Conservation (phyloP, 1,284 basidiomycete genomes). For the Ceratobasidium sp. region DNA sequence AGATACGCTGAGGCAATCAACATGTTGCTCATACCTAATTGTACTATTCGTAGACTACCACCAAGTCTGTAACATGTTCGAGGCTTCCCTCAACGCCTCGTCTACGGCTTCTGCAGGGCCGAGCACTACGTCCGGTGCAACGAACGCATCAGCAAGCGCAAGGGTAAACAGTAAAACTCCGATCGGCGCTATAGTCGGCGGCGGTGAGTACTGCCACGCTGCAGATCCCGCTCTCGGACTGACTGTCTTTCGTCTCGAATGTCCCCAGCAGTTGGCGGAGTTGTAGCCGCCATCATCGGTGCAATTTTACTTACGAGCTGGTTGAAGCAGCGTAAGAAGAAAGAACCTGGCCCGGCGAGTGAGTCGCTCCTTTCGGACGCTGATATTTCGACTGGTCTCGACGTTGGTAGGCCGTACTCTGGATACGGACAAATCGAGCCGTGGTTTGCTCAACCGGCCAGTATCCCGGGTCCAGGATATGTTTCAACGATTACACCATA, state of each 20-base stretch:
- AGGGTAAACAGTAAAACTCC: not conserved
- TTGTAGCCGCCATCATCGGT: not conserved
- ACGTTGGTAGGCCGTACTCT: constrained; percentile 1
- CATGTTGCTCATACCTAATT: not conserved
- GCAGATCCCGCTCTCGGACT: too few relatives aligned
- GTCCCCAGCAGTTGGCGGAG: constrained; percentile 5
- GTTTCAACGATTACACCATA: constrained; percentile 4
- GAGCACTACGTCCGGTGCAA: not conserved
- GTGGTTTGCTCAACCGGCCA: not conserved
- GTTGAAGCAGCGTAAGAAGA: not conserved
- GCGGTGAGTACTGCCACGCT: constrained; percentile 14
- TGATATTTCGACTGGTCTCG: not conserved
- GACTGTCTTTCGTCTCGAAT: too few relatives aligned
- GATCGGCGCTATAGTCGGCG: constrained; percentile 36
- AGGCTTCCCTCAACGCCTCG: constrained; percentile 13
- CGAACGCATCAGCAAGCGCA: not conserved
- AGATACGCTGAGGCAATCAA: not conserved
- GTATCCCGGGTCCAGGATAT: not conserved
- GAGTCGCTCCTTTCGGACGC: constrained; percentile 22
- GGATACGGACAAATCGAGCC: not conserved
- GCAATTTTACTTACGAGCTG: constrained; percentile 1
- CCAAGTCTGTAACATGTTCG: constrained; percentile 6
- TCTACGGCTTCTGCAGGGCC: not conserved
- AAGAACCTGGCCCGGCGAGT: not conserved
- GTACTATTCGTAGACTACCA: constrained; percentile 11